Evolutionary conservation across 106 monocot genomes (phyloP), one percentile per base, ranked within the genome.

Genomic region (Gastrodia elata): DNA sequence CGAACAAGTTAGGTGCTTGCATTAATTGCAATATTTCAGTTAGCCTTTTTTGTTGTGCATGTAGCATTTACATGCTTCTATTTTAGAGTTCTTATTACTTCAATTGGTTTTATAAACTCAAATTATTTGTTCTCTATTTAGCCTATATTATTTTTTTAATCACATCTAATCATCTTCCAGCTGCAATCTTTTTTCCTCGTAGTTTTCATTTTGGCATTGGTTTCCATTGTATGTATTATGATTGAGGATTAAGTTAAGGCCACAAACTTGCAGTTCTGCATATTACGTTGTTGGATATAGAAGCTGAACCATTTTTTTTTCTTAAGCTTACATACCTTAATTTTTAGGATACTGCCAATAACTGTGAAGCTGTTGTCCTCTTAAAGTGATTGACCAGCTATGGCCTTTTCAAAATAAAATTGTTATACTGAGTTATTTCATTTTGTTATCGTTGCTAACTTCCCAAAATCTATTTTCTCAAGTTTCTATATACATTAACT

Each of bases 1-100:
- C 48, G 86, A 92, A 80, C 78, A 92, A 89, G 91, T 92, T 58
- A 73, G 70, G 71, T 68, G 37, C 4, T 48, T 30, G 48, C 35
- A 13, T 68, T 20, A 40, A 16, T 15, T 30, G 5, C 9, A 36
- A 5, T 65, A 32, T 36, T 65, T 67, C 32, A 20, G 18, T 37
- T 36, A 37, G 20, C 27, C 6, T 5, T 37, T 18, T 36, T 43
- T 25, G 25, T 41, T 8, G 28, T 61, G 40, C 30, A 41, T 70
- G 41, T 70, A 37, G 32, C 61, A 61, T 61, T 67, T 37, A 13
- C 36, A 67, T 67, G 67, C 37, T 67, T 67, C 37, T 67, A n/a
- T 11, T 37, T 38, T 67, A 3, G 11, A 38, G n/a, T n/a, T n/a
- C n/a, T n/a, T n/a, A n/a, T n/a, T n/a, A n/a, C n/a, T n/a, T n/a